Base-by-base conservation (phyloP, 768 basidiomycete genomes). In the Termitomyces sp. region DNA sequence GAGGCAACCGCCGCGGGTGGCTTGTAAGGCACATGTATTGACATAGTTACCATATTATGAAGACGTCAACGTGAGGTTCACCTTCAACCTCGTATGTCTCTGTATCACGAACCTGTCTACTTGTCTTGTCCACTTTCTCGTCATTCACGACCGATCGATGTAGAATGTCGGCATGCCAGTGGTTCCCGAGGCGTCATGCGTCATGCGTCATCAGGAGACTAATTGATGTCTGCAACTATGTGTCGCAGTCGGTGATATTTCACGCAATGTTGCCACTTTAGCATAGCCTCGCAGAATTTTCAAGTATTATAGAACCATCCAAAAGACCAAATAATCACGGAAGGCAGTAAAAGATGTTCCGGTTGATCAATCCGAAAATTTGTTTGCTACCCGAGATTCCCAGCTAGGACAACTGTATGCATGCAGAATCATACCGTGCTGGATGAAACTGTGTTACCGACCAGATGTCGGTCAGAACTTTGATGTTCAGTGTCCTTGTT, bases 181-280 rank as follows among this genome's bases (percentile, higher is more conserved):
- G 44, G 13, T 41, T 11, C 30, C 45, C 18, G 51, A 53, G 45
- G 33, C 48, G 12, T 33, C 33, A 31, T 12, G 13, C 22, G 22
- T 45, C 44, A 45, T 45, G 52, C 58, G 37, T 59, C 58, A 59
- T 59, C 58, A 59, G 39, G 36, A 37, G 50, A 18, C 41, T 31
- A 49, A 24, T 44, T 52, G 50, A 52, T 22, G 50, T 24, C 50
- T 36, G 34, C 37, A 18, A 18, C 34, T n/a, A 51, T n/a, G 34
- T 13, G 16, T 39, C 37, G 16, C 52, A 9, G 24, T 27, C 16
- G 16, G 6, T 36, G 4, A 37, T 27, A 37, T 6, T 37, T 52
- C 51, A 11, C 27, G 12, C 51, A 39, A 52, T 37, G 24, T 24
- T 55, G 54, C 42, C 54, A 45, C 30, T 33, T 22, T 39, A 55